Conservation (phyloP, 306 rosid species). For the Erythrophleum fordii region DNA sequence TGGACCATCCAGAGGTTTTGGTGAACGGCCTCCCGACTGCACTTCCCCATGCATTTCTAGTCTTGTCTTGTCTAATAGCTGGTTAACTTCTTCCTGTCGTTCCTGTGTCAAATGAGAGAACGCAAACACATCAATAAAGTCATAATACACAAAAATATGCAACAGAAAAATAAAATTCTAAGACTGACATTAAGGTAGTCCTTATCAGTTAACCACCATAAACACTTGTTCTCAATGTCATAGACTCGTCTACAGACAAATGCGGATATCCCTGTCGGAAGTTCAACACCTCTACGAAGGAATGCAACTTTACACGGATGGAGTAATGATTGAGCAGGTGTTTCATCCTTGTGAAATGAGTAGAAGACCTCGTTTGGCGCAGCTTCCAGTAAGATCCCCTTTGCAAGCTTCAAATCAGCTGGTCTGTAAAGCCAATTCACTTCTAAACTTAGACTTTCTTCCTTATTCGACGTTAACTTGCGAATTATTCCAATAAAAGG, state of each 20-base stretch:
- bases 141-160: conserved; percentile 13
- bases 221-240: conserved; percentile 70
- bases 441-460: conserved; percentile 55
- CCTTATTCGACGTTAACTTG: conserved; percentile 50
- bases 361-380: conserved; percentile 88
- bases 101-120: conserved; percentile 50
- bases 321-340: conserved; percentile 83
- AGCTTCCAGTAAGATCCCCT: conserved; percentile 73
- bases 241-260: conserved; percentile 90
- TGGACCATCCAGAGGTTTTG: conserved; percentile 81
- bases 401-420: conserved; percentile 74
- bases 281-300: conserved; percentile 87
- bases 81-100: conserved; percentile 84
- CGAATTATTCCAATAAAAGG: conserved; percentile 94
- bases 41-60: conserved; percentile 87
- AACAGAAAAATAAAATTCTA: conserved; percentile 6
- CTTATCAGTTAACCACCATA: conserved; percentile 93
- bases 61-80: conserved; percentile 71
- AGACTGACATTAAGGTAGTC: conserved; percentile 78
- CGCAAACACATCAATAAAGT: neutral
- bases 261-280: conserved; percentile 82
- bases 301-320: conserved; percentile 95
- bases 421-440: conserved; percentile 94
- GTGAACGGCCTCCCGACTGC: conserved; percentile 94
- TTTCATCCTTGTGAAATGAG: conserved; percentile 94